Evolutionary conservation across 371 early-diverging fungal genomes (phyloP).

Genomic region (Mortierella sp.): DNA sequence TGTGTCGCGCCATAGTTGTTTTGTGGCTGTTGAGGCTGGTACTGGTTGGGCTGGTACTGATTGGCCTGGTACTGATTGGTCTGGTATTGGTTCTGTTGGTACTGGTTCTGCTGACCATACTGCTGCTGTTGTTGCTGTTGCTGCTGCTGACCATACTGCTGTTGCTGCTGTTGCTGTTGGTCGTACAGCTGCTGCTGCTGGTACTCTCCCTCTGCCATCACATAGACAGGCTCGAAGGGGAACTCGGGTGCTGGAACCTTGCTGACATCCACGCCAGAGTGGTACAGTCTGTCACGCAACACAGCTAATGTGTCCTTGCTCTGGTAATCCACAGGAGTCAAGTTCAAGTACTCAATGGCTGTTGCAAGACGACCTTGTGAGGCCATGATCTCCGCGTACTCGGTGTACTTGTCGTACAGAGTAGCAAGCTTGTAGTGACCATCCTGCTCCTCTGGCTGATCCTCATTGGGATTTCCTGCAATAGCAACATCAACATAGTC

Average conservation of each 20-base stretch:
- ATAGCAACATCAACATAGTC: slow-evolving; percentile 76
- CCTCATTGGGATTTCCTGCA: slow-evolving; percentile 57
- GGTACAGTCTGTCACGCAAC: slow-evolving; percentile 81
- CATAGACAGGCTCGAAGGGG: slow-evolving; percentile 70
- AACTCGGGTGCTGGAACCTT: slow-evolving; percentile 64
- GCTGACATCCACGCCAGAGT: slow-evolving; percentile 65
- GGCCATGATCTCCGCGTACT: slow-evolving; percentile 85
- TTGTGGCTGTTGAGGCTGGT: slow-evolving; percentile 23
- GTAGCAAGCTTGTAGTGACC: slow-evolving; percentile 64
- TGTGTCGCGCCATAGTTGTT: slow-evolving; percentile 38
- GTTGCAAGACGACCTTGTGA: slow-evolving; percentile 79
- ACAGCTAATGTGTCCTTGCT: slow-evolving; percentile 71
- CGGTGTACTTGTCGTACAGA: slow-evolving; percentile 86
- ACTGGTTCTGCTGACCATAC: slow-evolving; percentile 23
- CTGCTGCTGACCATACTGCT: slow-evolving; percentile 44
- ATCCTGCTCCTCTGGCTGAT: slow-evolving; percentile 43
- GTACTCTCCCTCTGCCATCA: slow-evolving; percentile 55
- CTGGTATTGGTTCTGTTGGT: slow-evolving; percentile 36
- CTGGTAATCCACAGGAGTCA: slow-evolving; percentile 73
- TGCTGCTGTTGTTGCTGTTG: slow-evolving; percentile 31
- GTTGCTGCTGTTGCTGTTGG: slow-evolving; percentile 20
- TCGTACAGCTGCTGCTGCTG: slow-evolving; percentile 42
- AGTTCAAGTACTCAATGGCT: slow-evolving; percentile 80
- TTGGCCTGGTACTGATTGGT: slow-evolving; percentile 36
- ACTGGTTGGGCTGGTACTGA: slow-evolving; percentile 14